Evolutionary conservation across 129 eudicot genomes (phyloP).

Genomic region (Flaveria robusta): DNA sequence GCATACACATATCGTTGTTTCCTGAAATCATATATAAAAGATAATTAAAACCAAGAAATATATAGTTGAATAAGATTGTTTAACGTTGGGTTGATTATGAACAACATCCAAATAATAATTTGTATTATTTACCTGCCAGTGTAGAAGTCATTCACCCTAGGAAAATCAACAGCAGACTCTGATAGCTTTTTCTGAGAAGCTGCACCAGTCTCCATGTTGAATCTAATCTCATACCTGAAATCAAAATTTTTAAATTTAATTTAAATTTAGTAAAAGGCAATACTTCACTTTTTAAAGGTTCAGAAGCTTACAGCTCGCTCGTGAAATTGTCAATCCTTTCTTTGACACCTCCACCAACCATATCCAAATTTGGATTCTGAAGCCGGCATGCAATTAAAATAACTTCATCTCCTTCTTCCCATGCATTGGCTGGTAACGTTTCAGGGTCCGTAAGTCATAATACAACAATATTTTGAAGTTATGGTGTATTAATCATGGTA

Average conservation of each 20-base stretch:
- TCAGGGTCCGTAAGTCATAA: background rate
- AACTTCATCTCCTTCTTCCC: slow-evolving; percentile 99
- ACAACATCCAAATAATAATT: background rate
- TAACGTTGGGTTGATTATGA: too few relatives aligned
- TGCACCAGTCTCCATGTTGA: slow-evolving; percentile 76
- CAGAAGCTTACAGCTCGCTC: slow-evolving; percentile 67
- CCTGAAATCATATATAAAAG: slow-evolving; percentile 44
- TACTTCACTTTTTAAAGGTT: background rate
- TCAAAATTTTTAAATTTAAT: slow-evolving; percentile 12
- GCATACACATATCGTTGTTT: slow-evolving; percentile 88
- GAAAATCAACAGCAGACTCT: slow-evolving; percentile 76
- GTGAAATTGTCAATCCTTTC: slow-evolving; percentile 59
- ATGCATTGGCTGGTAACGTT: slow-evolving; percentile 73
- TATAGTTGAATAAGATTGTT: too few relatives aligned
- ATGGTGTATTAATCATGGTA: background rate
- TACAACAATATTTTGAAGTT: background rate
- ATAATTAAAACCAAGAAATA: background rate
- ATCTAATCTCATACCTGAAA: slow-evolving; percentile 91
- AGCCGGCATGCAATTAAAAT: slow-evolving; percentile 77
- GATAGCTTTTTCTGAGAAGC: slow-evolving; percentile 84
- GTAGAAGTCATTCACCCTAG: slow-evolving; percentile 80
- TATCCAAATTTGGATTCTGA: slow-evolving; percentile 67
- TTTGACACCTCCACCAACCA: slow-evolving; percentile 53
- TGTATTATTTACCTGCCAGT: slow-evolving; percentile 57
- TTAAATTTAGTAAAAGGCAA: background rate